Percentiles rank a stretch among this genome's conserved stretches.
Conservation (phyloP, 2,329 filamentous ascomycete species). For the Pezicula radicicola region DNA sequence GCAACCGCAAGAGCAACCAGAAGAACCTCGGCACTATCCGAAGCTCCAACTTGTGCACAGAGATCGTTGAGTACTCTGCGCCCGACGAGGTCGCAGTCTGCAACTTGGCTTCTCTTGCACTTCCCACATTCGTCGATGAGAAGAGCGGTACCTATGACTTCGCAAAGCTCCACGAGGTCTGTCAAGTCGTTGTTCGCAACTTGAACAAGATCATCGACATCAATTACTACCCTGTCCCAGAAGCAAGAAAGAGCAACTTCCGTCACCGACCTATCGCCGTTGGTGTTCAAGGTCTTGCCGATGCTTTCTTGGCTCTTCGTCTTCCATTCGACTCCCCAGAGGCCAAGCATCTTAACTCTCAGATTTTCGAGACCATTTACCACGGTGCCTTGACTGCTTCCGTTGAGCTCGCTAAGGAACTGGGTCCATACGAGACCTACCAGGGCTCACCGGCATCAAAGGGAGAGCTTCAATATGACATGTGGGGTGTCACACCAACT, state of each 20-base stretch:
- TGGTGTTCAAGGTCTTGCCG: constrained; percentile 95
- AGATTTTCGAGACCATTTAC: constrained; percentile 99
- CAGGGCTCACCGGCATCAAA: constrained; percentile 91
- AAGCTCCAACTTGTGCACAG: constrained; percentile 97
- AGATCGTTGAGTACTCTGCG: constrained; percentile 96
- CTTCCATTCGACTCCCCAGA: constrained; percentile 96
- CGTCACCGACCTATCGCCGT: constrained; percentile 94
- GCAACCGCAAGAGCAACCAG: constrained; percentile 99
- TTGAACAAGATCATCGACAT: constrained; percentile 98
- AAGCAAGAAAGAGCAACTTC: constrained; percentile 95
- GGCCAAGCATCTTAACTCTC: constrained; percentile 89
- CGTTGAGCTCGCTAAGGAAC: constrained; percentile 75
- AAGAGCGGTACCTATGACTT: constrained; percentile 87
- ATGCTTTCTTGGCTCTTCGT: constrained; percentile 95
- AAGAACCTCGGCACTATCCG: constrained; percentile 99
- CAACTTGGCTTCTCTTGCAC: constrained; percentile 91
- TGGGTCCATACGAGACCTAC: constrained; percentile 87
- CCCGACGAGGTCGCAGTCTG: constrained; percentile 98
- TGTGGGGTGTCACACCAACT: constrained; percentile 93
- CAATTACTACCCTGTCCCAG: constrained; percentile 96
- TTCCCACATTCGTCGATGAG: constrained; percentile 89
- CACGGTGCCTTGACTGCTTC: constrained; percentile 91
- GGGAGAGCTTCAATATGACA: constrained; percentile 95
- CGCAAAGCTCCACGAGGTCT: constrained; percentile 92
- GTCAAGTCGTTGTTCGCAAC: constrained; percentile 88